Evolutionary conservation across 352 stramenopile species (phyloP).

Genomic region (Phytophthora crassamura): DNA sequence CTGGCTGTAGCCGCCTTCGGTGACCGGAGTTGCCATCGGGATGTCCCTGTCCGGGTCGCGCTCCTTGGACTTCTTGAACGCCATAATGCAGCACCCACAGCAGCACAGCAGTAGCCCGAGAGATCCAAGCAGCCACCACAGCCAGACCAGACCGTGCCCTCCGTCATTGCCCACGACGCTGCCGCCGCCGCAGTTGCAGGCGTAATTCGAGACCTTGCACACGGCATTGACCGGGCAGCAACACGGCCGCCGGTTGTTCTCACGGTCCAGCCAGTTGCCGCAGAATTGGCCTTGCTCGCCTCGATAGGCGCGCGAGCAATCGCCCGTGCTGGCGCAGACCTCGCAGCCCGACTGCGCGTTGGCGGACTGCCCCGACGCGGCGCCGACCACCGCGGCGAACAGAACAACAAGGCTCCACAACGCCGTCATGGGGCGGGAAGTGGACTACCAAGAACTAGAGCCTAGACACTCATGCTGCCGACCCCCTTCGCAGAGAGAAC

Average conservation of each 20-base stretch:
- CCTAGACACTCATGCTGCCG: not conserved
- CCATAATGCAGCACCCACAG: conserved; percentile 36
- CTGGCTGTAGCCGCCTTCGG: too few species aligned
- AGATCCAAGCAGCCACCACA: conserved; percentile 54
- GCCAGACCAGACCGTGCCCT: conserved; percentile 36
- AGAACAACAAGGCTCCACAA: not conserved
- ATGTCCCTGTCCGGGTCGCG: conserved; percentile 9
- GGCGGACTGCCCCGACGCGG: conserved; percentile 18
- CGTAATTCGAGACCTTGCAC: conserved; percentile 60
- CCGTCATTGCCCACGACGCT: not conserved
- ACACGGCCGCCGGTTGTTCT: conserved; percentile 45
- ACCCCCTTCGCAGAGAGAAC: conserved; percentile 11
- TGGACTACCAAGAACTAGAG: not conserved
- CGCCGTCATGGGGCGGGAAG: not conserved
- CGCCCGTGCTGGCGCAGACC: conserved; percentile 45
- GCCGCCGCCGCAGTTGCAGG: conserved; percentile 46
- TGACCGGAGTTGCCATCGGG: conserved; percentile 8
- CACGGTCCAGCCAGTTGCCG: conserved; percentile 62
- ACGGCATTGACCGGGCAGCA: conserved; percentile 52
- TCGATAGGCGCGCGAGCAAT: conserved; percentile 51
- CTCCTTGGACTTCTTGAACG: conserved; percentile 17
- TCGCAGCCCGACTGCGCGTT: conserved; percentile 53
- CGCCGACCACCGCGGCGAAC: conserved; percentile 3
- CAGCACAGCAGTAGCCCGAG: conserved; percentile 33
- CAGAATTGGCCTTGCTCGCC: conserved; percentile 51